Evolutionary conservation across 164 flowering plant genomes (phyloP).

Genomic region (Umbilicus rupestris): DNA sequence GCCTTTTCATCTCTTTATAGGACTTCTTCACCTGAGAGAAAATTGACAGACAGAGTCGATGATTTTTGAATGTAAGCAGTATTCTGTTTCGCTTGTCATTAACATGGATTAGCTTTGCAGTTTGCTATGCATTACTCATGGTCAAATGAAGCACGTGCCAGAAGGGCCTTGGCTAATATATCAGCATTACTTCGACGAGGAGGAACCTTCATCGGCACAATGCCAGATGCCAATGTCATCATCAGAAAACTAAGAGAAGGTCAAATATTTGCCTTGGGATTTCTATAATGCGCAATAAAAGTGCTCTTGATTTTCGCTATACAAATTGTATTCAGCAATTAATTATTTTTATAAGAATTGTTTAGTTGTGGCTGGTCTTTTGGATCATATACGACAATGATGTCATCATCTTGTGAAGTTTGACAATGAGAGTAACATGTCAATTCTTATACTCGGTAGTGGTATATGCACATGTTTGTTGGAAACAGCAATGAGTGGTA

Average conservation of each 20-base stretch:
- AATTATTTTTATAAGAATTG: too few relatives aligned
- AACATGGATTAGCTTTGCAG: conserved; percentile 28
- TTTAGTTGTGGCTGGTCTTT: too few relatives aligned
- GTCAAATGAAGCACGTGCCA: conserved; percentile 93
- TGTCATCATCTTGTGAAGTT: too few relatives aligned
- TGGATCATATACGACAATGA: too few relatives aligned
- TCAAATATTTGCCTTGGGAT: conserved; percentile 10
- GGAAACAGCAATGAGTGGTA: too few relatives aligned
- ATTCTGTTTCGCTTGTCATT: not conserved
- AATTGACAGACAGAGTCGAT: not conserved
- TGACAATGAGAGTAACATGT: too few relatives aligned
- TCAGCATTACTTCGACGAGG: conserved; percentile 97
- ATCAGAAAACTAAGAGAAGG: conserved; percentile 90
- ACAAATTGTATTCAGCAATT: too few relatives aligned
- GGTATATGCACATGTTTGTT: too few relatives aligned
- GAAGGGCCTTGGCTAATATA: conserved; percentile 88
- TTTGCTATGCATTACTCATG: conserved; percentile 97
- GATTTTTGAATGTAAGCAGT: not conserved
- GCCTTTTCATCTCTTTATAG: not conserved
- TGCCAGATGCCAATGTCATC: conserved; percentile 99
- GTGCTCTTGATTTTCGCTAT: too few relatives aligned
- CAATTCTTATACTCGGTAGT: too few relatives aligned
- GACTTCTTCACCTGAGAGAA: not conserved
- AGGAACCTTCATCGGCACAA: conserved; percentile 90
- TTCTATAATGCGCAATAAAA: not conserved